A percentile compares a stretch with the other conserved stretches of the same genome.
These are phyloP conservation scores for Neurospora sp. DNA, from an alignment of 495 filamentous ascomycete species.

Conservation along the genomic window DNA sequence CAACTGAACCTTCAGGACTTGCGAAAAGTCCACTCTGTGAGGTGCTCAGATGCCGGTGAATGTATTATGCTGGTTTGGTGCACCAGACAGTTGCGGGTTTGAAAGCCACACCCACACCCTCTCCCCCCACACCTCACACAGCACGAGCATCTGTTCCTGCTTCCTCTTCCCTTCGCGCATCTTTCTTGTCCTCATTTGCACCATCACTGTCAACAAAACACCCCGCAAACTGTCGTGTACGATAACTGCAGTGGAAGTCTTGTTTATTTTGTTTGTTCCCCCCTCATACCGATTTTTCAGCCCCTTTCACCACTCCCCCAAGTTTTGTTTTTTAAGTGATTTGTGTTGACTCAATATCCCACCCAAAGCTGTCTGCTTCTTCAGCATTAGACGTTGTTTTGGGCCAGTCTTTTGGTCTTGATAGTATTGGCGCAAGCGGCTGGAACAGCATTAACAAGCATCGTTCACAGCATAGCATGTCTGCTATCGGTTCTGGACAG, in stretches of 20 bases:
- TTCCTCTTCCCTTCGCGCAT: neutral
- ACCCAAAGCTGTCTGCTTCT: conserved; percentile 58
- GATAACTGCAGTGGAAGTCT: neutral
- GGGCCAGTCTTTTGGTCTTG: conserved; percentile 54
- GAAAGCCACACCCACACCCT: neutral
- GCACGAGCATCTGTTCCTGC: neutral
- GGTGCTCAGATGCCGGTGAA: neutral
- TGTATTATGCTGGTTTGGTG: neutral
- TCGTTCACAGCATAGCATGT: conserved; percentile 74
- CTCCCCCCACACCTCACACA: neutral
- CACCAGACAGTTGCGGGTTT: neutral
- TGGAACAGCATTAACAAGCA: conserved; percentile 65
- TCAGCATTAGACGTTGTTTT: conserved; percentile 73
- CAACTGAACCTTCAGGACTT: neutral
- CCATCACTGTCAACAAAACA: neutral
- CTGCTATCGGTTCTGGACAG: conserved; percentile 44
- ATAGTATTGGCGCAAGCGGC: conserved; percentile 38
- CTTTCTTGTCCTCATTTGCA: neutral
- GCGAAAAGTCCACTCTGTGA: neutral
- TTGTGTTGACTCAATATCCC: conserved; percentile 6
- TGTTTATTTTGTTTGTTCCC: neutral
- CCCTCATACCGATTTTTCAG: neutral
- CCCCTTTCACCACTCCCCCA: neutral
- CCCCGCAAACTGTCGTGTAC: neutral
- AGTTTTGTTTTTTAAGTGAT: conserved; percentile 1